These are phyloP conservation scores for Sarocladium brachiariae DNA, from an alignment of 2,329 filamentous ascomycete genomes.

Conservation along the genomic window DNA sequence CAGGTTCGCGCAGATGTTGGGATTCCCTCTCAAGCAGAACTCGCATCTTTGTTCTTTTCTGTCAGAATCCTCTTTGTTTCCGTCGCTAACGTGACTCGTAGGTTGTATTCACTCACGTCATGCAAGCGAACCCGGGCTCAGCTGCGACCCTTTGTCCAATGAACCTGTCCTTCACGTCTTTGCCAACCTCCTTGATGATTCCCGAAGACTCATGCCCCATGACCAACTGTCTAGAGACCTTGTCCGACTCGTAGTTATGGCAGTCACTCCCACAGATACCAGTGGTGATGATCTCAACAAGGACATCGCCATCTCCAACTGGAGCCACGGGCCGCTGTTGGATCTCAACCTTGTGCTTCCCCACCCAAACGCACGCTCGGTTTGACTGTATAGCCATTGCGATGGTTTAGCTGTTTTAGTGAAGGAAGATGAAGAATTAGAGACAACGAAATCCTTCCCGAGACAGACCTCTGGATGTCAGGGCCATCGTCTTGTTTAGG, in stretches of 20 bases:
- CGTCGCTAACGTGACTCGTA: no score
- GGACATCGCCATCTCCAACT: constrained; percentile 14
- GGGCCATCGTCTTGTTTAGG: no score
- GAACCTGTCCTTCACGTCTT: constrained; percentile 32
- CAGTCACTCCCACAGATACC: constrained; percentile 10
- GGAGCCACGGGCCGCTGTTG: constrained; percentile 38
- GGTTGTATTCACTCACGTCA: constrained; percentile 13
- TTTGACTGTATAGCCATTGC: constrained; percentile 13
- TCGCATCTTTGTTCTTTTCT: constrained; percentile 13
- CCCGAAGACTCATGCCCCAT: constrained; percentile 60
- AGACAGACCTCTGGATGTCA: no score
- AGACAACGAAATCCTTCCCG: no score
- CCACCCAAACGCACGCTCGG: constrained; percentile 18
- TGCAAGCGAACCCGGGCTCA: constrained; percentile 58
- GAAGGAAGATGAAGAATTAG: no score
- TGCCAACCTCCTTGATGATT: constrained; percentile 48
- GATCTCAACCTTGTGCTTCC: constrained; percentile 32
- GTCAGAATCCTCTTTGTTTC: no score
- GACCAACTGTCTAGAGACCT: constrained; percentile 15
- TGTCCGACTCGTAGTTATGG: constrained; percentile 20
- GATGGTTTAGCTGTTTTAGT: no score
- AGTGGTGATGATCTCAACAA: constrained; percentile 8
- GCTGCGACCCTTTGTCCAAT: constrained; percentile 57
- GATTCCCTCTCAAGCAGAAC: constrained; percentile 40
- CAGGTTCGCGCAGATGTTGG: constrained; percentile 61